These are phyloP conservation scores for Pestalotiopsis fici DNA, from an alignment of 2,329 filamentous ascomycete genomes.

Conservation along the genomic window DNA sequence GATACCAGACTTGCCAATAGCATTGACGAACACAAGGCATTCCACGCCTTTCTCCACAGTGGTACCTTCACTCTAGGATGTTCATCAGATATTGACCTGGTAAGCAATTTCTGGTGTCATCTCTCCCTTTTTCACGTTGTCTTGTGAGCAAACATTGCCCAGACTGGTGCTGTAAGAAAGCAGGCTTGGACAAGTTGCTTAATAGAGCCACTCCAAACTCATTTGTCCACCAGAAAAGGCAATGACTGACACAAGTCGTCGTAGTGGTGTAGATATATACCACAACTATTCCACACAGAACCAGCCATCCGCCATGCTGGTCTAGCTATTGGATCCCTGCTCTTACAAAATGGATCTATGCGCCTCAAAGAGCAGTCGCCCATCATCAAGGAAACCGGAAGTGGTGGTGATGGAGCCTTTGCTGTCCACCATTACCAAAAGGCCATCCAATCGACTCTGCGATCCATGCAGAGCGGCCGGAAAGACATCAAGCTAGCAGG, in stretches of 20 bases:
- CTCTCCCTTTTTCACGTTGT: too few relatives aligned
- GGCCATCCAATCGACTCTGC: background rate
- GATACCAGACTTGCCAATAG: constrained; percentile 15
- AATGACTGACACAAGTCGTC: too few relatives aligned
- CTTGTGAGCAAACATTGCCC: too few relatives aligned
- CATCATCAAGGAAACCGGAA: too few relatives aligned
- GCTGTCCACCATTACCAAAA: background rate
- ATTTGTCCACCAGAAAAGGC: too few relatives aligned
- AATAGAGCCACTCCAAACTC: too few relatives aligned
- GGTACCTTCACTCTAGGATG: constrained; percentile 37
- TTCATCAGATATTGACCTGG: constrained; percentile 36
- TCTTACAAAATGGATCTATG: background rate
- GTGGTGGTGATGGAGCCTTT: background rate
- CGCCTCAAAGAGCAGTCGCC: background rate
- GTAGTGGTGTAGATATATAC: constrained; percentile 40
- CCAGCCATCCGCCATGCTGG: constrained; percentile 38
- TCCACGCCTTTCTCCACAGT: constrained; percentile 37
- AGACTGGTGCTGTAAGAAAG: too few relatives aligned
- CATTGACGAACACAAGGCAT: constrained; percentile 27
- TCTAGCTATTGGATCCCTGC: constrained; percentile 28
- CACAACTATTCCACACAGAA: constrained; percentile 36
- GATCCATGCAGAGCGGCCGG: background rate
- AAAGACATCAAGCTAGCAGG: background rate
- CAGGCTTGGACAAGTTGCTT: too few relatives aligned
- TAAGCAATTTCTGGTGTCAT: too few relatives aligned